A percentile compares a stretch with the other conserved stretches of the same genome.
Evolutionary conservation across 345 rosid species (phyloP).

Genomic region (Noccaea bulbosa): DNA sequence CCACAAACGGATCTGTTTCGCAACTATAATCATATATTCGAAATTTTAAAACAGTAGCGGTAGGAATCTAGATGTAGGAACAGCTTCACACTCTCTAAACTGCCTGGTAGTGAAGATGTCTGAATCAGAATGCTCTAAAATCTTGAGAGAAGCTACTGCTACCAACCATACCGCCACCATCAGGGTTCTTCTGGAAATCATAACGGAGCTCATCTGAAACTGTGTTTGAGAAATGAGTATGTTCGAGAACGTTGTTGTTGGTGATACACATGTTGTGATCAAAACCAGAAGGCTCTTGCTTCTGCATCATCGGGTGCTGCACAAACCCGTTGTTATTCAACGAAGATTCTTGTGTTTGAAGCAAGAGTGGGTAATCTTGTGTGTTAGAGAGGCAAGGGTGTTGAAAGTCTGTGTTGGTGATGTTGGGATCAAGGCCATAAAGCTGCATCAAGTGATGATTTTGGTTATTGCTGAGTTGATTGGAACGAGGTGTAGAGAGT

Average conservation of each 20-base stretch:
- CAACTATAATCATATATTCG: too few species aligned
- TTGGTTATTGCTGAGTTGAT: conserved; percentile 14
- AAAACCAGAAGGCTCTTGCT: conserved; percentile 3
- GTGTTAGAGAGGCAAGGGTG: not conserved
- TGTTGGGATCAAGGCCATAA: not conserved
- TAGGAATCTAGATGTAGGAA: too few species aligned
- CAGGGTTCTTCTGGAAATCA: not conserved
- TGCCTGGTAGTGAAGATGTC: conserved; percentile 1
- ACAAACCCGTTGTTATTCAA: not conserved
- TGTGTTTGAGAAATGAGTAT: not conserved
- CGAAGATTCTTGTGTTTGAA: conserved; percentile 1
- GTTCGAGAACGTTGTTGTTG: conserved; percentile 1
- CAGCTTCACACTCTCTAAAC: too few species aligned
- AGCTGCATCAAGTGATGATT: conserved; percentile 6
- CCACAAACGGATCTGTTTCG: too few species aligned
- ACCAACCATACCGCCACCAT: not conserved
- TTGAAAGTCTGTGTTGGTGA: not conserved
- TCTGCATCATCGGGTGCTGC: not conserved
- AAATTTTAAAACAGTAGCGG: too few species aligned
- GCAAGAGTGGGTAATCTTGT: conserved; percentile 6
- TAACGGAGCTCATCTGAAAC: not conserved
- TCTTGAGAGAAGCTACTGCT: conserved; percentile 10
- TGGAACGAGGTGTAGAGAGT: conserved; percentile 13
- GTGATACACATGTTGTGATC: conserved; percentile 8
- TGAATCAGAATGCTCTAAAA: not conserved